These are phyloP conservation scores for Pleurotus tuber-regium DNA, from an alignment of 768 basidiomycete species.

Conservation along the genomic window DNA sequence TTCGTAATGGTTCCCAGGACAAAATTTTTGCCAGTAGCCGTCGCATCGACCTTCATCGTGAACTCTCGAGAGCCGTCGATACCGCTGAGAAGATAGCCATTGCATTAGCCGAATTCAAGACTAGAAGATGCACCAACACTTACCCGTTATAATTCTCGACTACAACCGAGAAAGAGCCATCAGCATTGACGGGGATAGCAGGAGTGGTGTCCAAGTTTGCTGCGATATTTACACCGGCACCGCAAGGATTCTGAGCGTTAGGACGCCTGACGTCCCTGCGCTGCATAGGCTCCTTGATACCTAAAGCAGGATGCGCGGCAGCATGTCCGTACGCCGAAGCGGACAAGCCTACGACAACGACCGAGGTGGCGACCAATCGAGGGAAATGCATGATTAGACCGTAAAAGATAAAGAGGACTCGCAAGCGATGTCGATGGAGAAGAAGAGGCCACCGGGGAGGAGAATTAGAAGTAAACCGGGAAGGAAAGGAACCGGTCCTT, in stretches of 20 bases:
- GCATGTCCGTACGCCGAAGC: conserved; percentile 38
- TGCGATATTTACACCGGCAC: conserved; percentile 36
- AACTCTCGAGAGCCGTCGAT: conserved; percentile 48
- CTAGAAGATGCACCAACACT: conserved; percentile 12
- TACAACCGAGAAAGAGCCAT: conserved; percentile 39
- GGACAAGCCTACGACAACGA: conserved; percentile 30
- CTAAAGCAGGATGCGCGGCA: conserved; percentile 39
- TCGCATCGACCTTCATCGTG: conserved; percentile 41
- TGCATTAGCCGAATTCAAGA: too few species aligned
- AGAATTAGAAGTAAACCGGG: not conserved
- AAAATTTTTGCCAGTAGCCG: conserved; percentile 38
- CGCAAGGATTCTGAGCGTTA: conserved; percentile 35
- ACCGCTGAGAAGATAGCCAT: conserved; percentile 32
- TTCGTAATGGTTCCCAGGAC: conserved; percentile 34
- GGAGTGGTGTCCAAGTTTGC: conserved; percentile 36
- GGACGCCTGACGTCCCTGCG: conserved; percentile 34
- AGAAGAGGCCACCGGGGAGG: conserved; percentile 2
- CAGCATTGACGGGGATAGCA: conserved; percentile 31
- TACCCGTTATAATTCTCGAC: conserved; percentile 49
- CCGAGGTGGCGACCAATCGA: conserved; percentile 25
- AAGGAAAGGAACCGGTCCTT: conserved; percentile 7
- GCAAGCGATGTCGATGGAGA: conserved; percentile 6
- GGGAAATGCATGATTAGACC: conserved; percentile 22
- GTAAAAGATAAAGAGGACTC: not conserved
- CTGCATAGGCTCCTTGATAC: conserved; percentile 26